A percentile compares a stretch with the other conserved stretches of the same genome.
Conservation (phyloP, 2,329 filamentous ascomycete species). For the Colletotrichum spaethianum region DNA sequence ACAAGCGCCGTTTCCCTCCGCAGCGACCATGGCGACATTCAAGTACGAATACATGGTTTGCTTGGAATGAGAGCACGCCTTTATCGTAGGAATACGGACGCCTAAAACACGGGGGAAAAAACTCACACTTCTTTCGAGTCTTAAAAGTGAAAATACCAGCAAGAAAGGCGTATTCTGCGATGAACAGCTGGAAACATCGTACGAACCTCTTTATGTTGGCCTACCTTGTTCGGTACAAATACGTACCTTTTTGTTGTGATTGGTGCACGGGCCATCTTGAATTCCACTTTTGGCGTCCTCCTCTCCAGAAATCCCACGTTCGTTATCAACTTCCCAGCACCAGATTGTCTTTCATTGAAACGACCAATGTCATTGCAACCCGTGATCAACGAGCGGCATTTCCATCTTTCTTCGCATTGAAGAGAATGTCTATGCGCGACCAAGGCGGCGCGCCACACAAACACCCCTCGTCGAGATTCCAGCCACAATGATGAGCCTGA, state of each 20-base stretch:
- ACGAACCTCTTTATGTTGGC: background rate
- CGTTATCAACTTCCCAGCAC: constrained; percentile 32
- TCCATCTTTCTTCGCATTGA: background rate
- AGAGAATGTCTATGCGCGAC: background rate
- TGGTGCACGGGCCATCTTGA: constrained; percentile 22
- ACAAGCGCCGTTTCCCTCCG: constrained; percentile 39
- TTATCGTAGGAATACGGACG: background rate
- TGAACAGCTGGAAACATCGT: background rate
- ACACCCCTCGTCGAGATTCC: background rate
- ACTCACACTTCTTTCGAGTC: too few species aligned
- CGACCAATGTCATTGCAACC: background rate
- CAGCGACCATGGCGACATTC: constrained; percentile 38
- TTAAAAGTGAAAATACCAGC: background rate
- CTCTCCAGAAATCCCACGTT: constrained; percentile 25
- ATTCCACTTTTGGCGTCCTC: constrained; percentile 22
- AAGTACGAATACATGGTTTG: background rate
- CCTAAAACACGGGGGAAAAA: background rate
- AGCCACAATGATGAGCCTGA: background rate
- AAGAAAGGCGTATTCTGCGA: background rate
- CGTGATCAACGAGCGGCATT: background rate
- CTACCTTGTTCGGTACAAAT: background rate
- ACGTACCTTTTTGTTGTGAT: constrained; percentile 1
- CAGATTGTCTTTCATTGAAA: constrained; percentile 18
- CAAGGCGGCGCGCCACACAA: constrained; percentile 4
- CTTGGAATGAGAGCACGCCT: background rate